Percentiles rank a stretch among this genome's conserved stretches.
Evolutionary conservation across 179 eudicot genomes (phyloP).

Genomic region (Silene noctiflora): DNA sequence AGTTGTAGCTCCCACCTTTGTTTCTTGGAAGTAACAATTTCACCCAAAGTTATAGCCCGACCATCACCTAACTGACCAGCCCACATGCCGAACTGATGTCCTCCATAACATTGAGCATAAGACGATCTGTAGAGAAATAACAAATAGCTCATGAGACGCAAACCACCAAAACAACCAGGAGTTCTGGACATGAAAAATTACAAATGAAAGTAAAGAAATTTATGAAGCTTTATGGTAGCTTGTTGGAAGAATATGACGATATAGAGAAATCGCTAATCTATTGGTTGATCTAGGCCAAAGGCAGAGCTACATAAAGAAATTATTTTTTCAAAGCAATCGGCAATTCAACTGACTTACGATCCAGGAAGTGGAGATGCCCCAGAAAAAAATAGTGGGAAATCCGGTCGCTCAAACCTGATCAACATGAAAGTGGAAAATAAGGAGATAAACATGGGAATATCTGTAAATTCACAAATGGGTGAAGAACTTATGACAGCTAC

Average conservation of each 20-base stretch:
- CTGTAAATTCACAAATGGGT: not conserved
- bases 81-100: constrained; percentile 99
- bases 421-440: constrained; percentile 16
- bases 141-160: not conserved
- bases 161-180: constrained; percentile 10
- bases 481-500: not conserved
- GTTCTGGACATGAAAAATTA: constrained; percentile 9
- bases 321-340: not conserved
- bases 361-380: constrained; percentile 82
- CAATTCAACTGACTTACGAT: constrained; percentile 50
- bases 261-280: too few relatives aligned
- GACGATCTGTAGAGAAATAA: constrained; percentile 45
- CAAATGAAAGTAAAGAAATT: not conserved
- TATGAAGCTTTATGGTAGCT: not conserved
- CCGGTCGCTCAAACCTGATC: constrained; percentile 83
- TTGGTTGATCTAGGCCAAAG: not conserved
- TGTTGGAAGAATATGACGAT: not conserved
- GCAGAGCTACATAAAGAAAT: not conserved
- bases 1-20: constrained; percentile 98
- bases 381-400: constrained; percentile 72
- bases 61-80: constrained; percentile 99
- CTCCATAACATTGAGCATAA: constrained; percentile 99
- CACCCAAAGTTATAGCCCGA: constrained; percentile 93
- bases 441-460: constrained; percentile 7
- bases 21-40: constrained; percentile 68